Evolutionary conservation across 441 rosid species (phyloP), one percentile per base, ranked within the genome.

Genomic region (Corymbia citriodora): DNA sequence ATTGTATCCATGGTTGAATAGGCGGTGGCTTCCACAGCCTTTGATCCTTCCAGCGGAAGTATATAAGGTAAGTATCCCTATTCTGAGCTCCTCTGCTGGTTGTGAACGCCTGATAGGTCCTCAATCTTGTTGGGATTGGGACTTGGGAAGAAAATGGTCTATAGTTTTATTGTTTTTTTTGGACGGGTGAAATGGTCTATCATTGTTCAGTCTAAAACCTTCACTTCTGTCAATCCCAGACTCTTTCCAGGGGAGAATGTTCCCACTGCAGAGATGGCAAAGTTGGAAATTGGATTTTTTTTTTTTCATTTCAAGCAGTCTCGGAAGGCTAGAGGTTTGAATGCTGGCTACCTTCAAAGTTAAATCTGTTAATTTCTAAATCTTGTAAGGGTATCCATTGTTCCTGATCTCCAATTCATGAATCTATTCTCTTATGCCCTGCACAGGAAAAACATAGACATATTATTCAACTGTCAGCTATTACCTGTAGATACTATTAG

Each of bases 11-110:
- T 97, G 96, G 96, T 94, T 98, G 94, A 94, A 97, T 81, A 89
- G 82, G 63, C 55, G 96, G 95, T 98, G 99, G 99, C 95, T 97
- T 95, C 99, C 99, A 55, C 96, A 94, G 90, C 99, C 99, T 10
- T 61, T 96, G 45, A 92, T 97, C 88, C 98, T 98, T 93, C 99
- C 99, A 13, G 96, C 98, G 61, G 99, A 97, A 95, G 99, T 98
- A 55, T 95, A 96, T 91, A 97, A 97, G 99, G 99, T 96, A 88
- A 79, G 93, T 90, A 18, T 88, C 82, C 70, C 45, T 63, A 10
- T 55, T 25, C 12, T 55, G 50, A 87, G 45, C 65, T 49, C 52
- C 7, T 59, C 65, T 87, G 40, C 88, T 87, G 52, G n/a, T 79
- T 79, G 88, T 59, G n/a, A 33, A 27, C 21, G 45, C 70, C 65